phyloP scores from a whole-genome alignment of 1,284 basidiomycete genomes.

The Neotropicomus parvogracilis region DNA sequence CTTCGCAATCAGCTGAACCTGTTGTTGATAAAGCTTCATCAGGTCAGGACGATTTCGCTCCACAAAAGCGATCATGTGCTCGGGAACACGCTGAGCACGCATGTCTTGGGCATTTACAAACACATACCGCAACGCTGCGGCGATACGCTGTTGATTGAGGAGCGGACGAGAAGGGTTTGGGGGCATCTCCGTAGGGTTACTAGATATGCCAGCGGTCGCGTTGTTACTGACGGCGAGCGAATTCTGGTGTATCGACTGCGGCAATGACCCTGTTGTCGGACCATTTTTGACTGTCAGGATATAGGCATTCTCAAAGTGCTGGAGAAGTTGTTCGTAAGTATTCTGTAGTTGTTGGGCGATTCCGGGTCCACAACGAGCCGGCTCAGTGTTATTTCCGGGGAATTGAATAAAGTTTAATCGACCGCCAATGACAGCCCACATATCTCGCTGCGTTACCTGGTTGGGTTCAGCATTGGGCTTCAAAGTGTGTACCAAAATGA shows the following conservation, averaged over 20 bases:
- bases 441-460: slow-evolving; percentile 55
- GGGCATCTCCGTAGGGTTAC: slow-evolving; percentile 23
- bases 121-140: slow-evolving; percentile 35
- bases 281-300: slow-evolving; percentile 33
- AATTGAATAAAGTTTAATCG: slow-evolving; percentile 61
- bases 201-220: slow-evolving; percentile 12
- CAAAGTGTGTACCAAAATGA: slow-evolving; percentile 6
- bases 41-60: slow-evolving; percentile 49
- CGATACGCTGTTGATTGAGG: slow-evolving; percentile 24
- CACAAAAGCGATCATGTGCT: slow-evolving; percentile 52
- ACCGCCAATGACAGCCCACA: slow-evolving; percentile 64
- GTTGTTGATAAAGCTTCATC: slow-evolving; percentile 24
- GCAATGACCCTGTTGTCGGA: slow-evolving; percentile 10
- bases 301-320: slow-evolving; percentile 56
- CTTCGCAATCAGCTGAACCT: slow-evolving; percentile 24
- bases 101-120: slow-evolving; percentile 48
- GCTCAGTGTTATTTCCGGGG: slow-evolving; percentile 51
- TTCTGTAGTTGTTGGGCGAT: slow-evolving; percentile 56
- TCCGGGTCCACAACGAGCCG: slow-evolving; percentile 54
- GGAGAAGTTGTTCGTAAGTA: slow-evolving; percentile 58
- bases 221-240: slow-evolving; percentile 16
- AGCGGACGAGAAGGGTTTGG: slow-evolving; percentile 15
- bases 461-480: slow-evolving; percentile 4
- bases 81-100: slow-evolving; percentile 47
- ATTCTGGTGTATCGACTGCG: slow-evolving; percentile 16